These are phyloP conservation scores for Coniochaeta sp. DNA, from an alignment of 2,329 filamentous ascomycete genomes.

Conservation along the genomic window DNA sequence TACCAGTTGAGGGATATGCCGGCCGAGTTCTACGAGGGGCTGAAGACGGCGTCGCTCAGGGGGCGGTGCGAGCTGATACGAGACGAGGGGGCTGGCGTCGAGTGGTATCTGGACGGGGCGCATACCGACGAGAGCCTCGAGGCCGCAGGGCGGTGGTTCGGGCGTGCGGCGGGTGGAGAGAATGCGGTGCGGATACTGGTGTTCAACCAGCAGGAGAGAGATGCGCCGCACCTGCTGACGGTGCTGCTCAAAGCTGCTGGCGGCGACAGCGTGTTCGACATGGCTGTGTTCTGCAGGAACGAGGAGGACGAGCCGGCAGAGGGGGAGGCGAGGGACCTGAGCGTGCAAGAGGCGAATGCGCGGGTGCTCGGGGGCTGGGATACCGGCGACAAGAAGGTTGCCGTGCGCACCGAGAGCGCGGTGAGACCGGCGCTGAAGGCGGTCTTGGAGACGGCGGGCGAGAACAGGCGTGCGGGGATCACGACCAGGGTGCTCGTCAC, in stretches of 20 bases:
- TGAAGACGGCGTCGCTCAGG: slow-evolving; percentile 69
- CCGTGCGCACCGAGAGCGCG: background rate
- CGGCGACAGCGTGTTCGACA: slow-evolving; percentile 16
- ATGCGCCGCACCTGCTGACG: slow-evolving; percentile 45
- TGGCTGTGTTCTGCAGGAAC: slow-evolving; percentile 71
- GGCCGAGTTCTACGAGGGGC: slow-evolving; percentile 58
- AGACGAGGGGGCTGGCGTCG: slow-evolving; percentile 40
- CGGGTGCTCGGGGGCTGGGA: slow-evolving; percentile 34
- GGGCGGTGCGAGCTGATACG: slow-evolving; percentile 65
- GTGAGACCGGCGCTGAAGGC: background rate
- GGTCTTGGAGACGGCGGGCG: background rate
- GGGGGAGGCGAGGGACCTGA: slow-evolving; percentile 37
- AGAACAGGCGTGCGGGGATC: slow-evolving; percentile 11
- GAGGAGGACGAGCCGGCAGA: slow-evolving; percentile 47
- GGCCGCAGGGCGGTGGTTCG: slow-evolving; percentile 70
- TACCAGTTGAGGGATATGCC: slow-evolving; percentile 35
- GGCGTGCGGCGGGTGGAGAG: background rate
- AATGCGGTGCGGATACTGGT: slow-evolving; percentile 51
- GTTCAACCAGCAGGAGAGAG: slow-evolving; percentile 77
- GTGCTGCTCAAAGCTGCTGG: slow-evolving; percentile 16
- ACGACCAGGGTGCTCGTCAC: slow-evolving; percentile 38
- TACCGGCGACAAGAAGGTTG: slow-evolving; percentile 4
- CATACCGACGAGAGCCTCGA: slow-evolving; percentile 88
- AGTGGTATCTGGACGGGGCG: slow-evolving; percentile 88
- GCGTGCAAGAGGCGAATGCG: slow-evolving; percentile 45